Evolutionary conservation across 83 land plant species (phyloP).

Genomic region (Diphasiastrum complanatum): DNA sequence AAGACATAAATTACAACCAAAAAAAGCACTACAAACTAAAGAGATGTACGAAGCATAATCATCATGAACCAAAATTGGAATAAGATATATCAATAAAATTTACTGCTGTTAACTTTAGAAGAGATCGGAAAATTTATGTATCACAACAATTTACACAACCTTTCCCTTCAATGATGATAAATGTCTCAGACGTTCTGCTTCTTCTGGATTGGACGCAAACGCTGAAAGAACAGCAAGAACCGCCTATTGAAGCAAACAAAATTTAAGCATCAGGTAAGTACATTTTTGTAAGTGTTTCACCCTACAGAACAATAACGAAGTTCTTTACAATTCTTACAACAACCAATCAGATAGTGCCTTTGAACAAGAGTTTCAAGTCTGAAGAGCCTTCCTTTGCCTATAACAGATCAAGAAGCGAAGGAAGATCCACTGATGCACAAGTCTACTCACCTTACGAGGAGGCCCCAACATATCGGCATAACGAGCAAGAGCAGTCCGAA

Average conservation of each 20-base stretch:
- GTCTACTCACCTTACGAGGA: no score
- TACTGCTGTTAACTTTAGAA: neutral
- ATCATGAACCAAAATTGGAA: constrained; percentile 62
- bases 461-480: neutral
- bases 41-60: constrained; percentile 81
- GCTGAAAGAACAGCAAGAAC: constrained; percentile 70
- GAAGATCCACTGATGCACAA: no score
- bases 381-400: no score
- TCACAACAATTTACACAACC: no score
- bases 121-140: no score
- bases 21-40: constrained; percentile 15
- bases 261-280: no score
- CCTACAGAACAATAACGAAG: no score
- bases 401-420: no score
- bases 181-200: constrained; percentile 66
- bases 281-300: neutral
- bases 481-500: neutral
- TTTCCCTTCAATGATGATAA: constrained; percentile 90
- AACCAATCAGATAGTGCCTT: no score
- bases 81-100: neutral
- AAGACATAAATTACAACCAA: constrained; percentile 1
- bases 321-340: no score
- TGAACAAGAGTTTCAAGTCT: no score
- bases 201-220: constrained; percentile 71
- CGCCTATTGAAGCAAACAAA: constrained; percentile 36